Base-by-base conservation (phyloP, 441 rosid genomes). In the Brassica balearica region DNA sequence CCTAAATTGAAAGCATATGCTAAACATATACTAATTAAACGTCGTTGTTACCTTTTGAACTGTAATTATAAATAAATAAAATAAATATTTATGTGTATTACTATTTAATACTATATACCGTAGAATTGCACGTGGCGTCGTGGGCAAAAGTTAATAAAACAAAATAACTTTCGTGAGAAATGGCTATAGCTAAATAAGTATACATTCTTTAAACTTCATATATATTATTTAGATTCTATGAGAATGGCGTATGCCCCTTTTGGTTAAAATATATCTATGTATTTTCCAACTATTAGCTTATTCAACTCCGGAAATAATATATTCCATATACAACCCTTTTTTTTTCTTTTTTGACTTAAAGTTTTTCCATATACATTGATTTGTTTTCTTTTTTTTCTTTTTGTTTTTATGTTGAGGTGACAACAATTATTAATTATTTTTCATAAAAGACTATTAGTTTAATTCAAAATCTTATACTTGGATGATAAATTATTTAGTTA, bases 1-100 rank as follows among this genome's bases (percentile, higher is more conserved):
- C 76, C 72, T 74, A 65, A 38, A 14, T 64, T 64, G 32, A 69
- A 27, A 75, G 79, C 64, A 80, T 80, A 64, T 80, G 75, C 82
- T 74, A 69, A 63, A 70, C 79, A 75, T 65, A 80, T 80, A 41
- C 82, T 64, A 65, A 22, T 19, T 74, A 56, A 36, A 27, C 51
- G 61, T 78, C 73, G 65, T 60, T 72, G 65, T 67, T 67, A 59
- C 69, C 2, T 73, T 65, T 64, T 43, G 1, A 77, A 56, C 23
- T 71, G 19, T 61, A 61, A 11, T 60, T 12, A 61, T 61, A 23
- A 22, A 59, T 8, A 25, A 14, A 23, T 60, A 59, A 22, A 34
- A 22, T 3, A 6, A 12, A 23, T 5, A 10, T 53, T 15, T 55
- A 61, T 61, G 15, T 15, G 4, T 55, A 55, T 6, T 2, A 55